Evolutionary conservation across 2,329 filamentous ascomycete species (phyloP), one percentile per base, ranked within the genome.

Genomic region (Cladophialophora bantiana): DNA sequence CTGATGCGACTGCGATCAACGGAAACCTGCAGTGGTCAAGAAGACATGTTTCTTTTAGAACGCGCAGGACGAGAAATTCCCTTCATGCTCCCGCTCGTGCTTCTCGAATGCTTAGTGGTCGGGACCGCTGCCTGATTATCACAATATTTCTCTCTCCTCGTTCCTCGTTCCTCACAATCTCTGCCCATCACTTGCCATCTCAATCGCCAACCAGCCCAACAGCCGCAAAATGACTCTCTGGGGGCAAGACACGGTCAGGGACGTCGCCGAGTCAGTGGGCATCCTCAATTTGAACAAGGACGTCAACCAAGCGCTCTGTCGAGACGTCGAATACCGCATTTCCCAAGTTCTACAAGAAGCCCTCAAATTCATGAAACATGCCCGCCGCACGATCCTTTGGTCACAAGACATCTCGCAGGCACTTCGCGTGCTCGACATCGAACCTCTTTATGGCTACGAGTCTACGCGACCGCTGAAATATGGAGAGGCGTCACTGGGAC

Each of bases 261-360:
- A 99, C 78, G 94, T 98, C 68, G 94, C 95, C 72, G 95, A 99
- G 79, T 97, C 95, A 1, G 92, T 98, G 56, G 95, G 95, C 65
- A 94, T 99, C 73, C 83, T 87, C 73, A 86, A 88, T 62, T 85
- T 98, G 53, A 88, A 88, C 76, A 92, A 96, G 67, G 94, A 98
- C 69, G 91, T 95, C 26, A 88, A 94, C 54, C 92, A 95, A 68
- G 90, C 92, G 65, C 86, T 99, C 53, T 90, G 93, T 9, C 92
- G 96, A 77, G 95, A 99, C 77, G 93, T 97, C 71, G 95, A 99
- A 81, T 99, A 95, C 77, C 91, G 95, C 67, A 87, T 99, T 73
- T 91, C 92, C 54, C 94, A 97, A 80, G 92, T 98, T 70, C 88
- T 99, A 70, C 90, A 96, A 74, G 94, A 98, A 81, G 91, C 94